These are phyloP conservation scores for Marchantia paleacea DNA, from an alignment of 225 moss, liverwort and hornwort species.

Conservation along the genomic window DNA sequence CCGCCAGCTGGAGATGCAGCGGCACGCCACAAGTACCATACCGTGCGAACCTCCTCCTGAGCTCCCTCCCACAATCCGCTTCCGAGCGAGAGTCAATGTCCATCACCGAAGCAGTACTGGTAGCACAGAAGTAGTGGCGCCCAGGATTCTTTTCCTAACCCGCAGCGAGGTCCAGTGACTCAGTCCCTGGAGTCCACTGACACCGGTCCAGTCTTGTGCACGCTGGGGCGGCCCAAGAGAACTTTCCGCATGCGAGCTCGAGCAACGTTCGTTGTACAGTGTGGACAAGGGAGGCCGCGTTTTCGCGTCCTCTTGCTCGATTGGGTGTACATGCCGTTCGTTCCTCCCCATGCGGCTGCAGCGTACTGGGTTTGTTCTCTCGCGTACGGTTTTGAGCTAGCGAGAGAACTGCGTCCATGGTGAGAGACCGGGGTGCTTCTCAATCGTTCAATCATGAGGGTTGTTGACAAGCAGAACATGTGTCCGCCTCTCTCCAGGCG, in stretches of 20 bases:
- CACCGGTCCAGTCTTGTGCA: neutral
- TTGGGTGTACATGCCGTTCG: neutral
- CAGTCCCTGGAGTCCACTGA: too few species aligned
- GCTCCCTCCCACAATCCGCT: too few species aligned
- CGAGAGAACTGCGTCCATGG: neutral
- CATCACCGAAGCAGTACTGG: too few species aligned
- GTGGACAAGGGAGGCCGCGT: neutral
- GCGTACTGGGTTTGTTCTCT: neutral
- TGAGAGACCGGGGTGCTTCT: neutral
- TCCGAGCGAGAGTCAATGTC: too few species aligned
- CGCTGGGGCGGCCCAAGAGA: neutral
- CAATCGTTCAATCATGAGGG: neutral
- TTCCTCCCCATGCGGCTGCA: neutral
- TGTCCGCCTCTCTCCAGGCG: neutral
- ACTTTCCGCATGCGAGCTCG: too few species aligned
- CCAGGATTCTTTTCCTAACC: neutral
- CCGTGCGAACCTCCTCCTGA: neutral
- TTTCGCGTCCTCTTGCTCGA: neutral
- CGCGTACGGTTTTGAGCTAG: neutral
- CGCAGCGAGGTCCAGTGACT: neutral
- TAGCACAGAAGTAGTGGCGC: neutral
- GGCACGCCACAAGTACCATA: too few species aligned
- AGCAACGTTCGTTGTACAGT: neutral
- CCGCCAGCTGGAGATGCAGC: neutral
- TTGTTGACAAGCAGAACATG: neutral